A percentile compares a stretch with the other conserved stretches of the same genome.
phyloP scores from a whole-genome alignment of 805 yeast genomes.

The Saturnispora silvae region DNA sequence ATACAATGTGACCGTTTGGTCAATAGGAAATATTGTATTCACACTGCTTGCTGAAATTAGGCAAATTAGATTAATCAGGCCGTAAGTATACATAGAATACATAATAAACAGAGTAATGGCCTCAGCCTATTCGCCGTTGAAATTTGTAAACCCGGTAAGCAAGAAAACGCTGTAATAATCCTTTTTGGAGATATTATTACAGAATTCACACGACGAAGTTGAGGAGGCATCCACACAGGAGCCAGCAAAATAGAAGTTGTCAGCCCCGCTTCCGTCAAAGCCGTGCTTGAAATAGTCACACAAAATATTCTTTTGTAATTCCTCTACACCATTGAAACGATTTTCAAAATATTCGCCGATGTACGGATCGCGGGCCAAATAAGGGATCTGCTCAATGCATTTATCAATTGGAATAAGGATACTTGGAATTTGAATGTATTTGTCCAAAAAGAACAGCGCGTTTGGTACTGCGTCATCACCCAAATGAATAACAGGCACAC shows the following conservation, averaged over 20 bases:
- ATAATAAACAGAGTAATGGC: no score
- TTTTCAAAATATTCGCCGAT: conserved; percentile 40
- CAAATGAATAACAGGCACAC: conserved; percentile 67
- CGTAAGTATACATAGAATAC: no score
- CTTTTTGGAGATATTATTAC: conserved; percentile 58
- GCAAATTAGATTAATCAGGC: no score
- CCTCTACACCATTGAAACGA: conserved; percentile 47
- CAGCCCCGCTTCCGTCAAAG: conserved; percentile 76
- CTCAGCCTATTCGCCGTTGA: conserved; percentile 63
- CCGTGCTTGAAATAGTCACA: conserved; percentile 48
- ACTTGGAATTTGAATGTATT: conserved; percentile 70
- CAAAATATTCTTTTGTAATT: conserved; percentile 38
- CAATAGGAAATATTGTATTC: no score
- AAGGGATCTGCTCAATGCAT: conserved; percentile 44
- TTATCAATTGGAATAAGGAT: conserved; percentile 64
- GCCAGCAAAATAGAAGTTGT: conserved; percentile 75
- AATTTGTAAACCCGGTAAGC: conserved; percentile 62
- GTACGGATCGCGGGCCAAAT: conserved; percentile 38
- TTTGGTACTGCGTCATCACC: conserved; percentile 83
- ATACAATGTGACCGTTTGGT: no score
- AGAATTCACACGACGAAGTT: conserved; percentile 78
- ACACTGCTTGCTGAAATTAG: no score
- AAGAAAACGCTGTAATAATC: conserved; percentile 52
- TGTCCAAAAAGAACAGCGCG: conserved; percentile 68
- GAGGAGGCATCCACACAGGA: conserved; percentile 76